Evolutionary conservation across 768 basidiomycete species (phyloP).

Genomic region (Lactarius hatsudake): DNA sequence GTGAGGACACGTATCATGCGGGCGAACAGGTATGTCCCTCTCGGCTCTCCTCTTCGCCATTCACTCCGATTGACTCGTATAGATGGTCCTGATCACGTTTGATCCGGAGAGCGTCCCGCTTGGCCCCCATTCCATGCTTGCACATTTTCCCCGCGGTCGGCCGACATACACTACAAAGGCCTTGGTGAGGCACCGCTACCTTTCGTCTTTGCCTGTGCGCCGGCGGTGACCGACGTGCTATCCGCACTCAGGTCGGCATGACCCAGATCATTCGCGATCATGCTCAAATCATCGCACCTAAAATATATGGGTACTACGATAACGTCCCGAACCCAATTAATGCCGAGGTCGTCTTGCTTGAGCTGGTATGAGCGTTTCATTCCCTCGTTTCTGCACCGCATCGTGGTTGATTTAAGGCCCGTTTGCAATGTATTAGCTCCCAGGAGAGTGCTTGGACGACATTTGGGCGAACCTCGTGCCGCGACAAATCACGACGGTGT

Average conservation of each 20-base stretch:
- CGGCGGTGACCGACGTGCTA: conserved; percentile 1
- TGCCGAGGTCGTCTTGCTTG: conserved; percentile 35
- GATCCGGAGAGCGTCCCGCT: conserved; percentile 32
- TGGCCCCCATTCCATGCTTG: conserved; percentile 34
- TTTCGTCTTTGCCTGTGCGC: neutral
- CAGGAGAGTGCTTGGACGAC: conserved; percentile 31
- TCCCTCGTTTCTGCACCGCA: neutral
- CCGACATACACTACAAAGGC: conserved; percentile 33
- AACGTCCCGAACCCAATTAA: conserved; percentile 33
- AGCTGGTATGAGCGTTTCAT: conserved; percentile 30
- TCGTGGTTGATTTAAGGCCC: conserved; percentile 13
- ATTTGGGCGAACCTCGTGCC: conserved; percentile 31
- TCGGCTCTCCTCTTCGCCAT: neutral
- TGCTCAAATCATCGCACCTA: conserved; percentile 31
- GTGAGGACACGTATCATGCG: conserved; percentile 32
- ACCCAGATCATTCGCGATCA: conserved; percentile 29
- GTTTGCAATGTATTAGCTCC: conserved; percentile 27
- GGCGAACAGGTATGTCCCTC: conserved; percentile 32
- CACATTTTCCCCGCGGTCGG: conserved; percentile 35
- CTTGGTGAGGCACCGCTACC: conserved; percentile 27
- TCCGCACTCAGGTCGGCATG: conserved; percentile 33
- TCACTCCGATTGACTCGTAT: neutral
- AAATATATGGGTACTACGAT: conserved; percentile 34
- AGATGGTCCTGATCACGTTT: conserved; percentile 35
- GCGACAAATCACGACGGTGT: conserved; percentile 29